These are phyloP conservation scores for Aspergillus versicolor DNA, from an alignment of 2,329 filamentous ascomycete species.

Conservation along the genomic window DNA sequence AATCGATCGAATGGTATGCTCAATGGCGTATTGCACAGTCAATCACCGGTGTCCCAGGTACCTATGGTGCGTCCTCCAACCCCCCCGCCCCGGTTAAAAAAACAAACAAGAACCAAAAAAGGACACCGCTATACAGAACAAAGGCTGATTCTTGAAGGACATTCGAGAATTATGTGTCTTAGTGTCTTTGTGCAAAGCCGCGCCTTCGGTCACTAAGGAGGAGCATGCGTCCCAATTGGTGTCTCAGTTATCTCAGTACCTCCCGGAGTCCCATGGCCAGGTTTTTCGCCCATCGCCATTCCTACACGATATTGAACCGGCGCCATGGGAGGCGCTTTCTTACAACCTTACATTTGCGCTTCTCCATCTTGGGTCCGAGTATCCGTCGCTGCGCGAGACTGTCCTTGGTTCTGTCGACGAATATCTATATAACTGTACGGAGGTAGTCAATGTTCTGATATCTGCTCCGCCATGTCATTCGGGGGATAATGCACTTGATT, in stretches of 20 bases:
- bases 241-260: slow-evolving; percentile 77
- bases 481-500: slow-evolving; percentile 40
- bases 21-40: slow-evolving; percentile 38
- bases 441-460: slow-evolving; percentile 58
- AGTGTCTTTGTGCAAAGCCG: slow-evolving; percentile 85
- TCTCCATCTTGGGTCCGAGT: slow-evolving; percentile 74
- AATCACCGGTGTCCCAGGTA: slow-evolving; percentile 37
- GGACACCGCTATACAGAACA: not conserved
- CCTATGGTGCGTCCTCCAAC: slow-evolving; percentile 36
- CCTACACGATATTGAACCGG: slow-evolving; percentile 78
- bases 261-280: slow-evolving; percentile 81
- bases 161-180: slow-evolving; percentile 90
- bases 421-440: slow-evolving; percentile 71
- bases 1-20: slow-evolving; percentile 29
- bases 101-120: no score
- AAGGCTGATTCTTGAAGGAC: slow-evolving; percentile 54
- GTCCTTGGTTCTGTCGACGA: slow-evolving; percentile 66
- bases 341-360: slow-evolving; percentile 77
- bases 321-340: slow-evolving; percentile 81
- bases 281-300: slow-evolving; percentile 76
- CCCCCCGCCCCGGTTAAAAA: not conserved
- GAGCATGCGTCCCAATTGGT: slow-evolving; percentile 76
- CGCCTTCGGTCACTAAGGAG: slow-evolving; percentile 67
- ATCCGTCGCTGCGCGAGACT: slow-evolving; percentile 65
- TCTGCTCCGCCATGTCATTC: slow-evolving; percentile 58